Evolutionary conservation across 2,329 filamentous ascomycete genomes (phyloP), one percentile per base, ranked within the genome.

Genomic region (Ambrosiella beaveri): DNA sequence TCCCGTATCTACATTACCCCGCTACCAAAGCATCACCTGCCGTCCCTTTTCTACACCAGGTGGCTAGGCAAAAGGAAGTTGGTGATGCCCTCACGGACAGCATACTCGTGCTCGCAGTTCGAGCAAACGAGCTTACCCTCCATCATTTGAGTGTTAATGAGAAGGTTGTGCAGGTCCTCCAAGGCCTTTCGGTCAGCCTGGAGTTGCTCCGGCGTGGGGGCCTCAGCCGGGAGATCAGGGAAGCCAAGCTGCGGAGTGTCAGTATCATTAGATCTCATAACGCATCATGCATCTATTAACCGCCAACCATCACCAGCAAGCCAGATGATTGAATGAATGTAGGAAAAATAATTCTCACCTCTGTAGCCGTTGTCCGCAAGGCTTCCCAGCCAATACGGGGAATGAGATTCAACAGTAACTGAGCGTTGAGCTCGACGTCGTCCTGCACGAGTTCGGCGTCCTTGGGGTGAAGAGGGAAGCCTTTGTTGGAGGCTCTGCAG

Each of bases 41-140:
- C 45, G 19, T 49, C 17, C 15, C 15, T 27, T 53, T 17, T 35
- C 71, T 68, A 81, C 52, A 90, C 93, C 70, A 98, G 72, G 74
- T 98, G 93, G 65, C 86, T 93, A 11, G 93, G 93, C 64, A 98
- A 72, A 67, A 98, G 72, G 66, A 98, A 98, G 71, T 97, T 97
- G 61, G 89, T 88, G 69, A 97, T 95, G 4, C 93, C 93, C 71
- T 98, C 91, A 68, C 93, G 90, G 62, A 98, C 84, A 60, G 82
- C 82, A 71, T 97, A 98, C 74, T 95, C 88, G 68, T 97, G 91
- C 53, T 86, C 88, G 68, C 93, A 98, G 70, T 86, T 86, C 53
- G 81, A 89, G 69, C 93, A 98, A 4, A 90, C 86, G 63, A 98
- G 76, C 71, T 87, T 91, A 2, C 93, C 93, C 71, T 91, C 86